Conservation (phyloP, 257 asterid genomes). For the Capsicum baccatum region DNA sequence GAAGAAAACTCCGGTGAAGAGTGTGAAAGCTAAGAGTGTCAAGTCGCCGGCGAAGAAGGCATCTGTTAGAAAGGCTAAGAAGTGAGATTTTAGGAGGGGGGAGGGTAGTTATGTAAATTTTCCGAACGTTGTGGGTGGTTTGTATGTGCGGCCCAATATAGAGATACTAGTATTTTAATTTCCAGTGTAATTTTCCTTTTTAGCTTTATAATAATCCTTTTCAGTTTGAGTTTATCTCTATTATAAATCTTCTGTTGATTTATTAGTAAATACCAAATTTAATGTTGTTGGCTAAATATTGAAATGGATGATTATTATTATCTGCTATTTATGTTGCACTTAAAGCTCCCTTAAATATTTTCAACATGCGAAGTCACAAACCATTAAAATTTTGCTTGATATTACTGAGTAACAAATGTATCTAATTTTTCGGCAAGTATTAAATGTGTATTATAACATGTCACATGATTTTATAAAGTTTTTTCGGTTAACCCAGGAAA, state of each 20-base stretch:
- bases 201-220: not conserved
- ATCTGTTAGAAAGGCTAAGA: constrained; percentile 42
- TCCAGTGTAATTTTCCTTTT: not conserved
- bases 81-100: constrained; percentile 40
- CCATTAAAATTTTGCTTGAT: not conserved
- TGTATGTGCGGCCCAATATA: constrained; percentile 26
- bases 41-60: constrained; percentile 33
- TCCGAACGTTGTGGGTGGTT: constrained; percentile 38
- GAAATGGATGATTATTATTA: not conserved
- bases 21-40: constrained; percentile 30
- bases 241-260: not conserved
- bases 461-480: too few relatives aligned
- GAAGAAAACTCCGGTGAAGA: constrained; percentile 45
- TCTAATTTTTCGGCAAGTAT: not conserved
- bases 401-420: not conserved
- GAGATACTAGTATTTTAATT: constrained; percentile 11
- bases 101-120: constrained; percentile 58
- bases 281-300: not conserved
- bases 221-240: not conserved
- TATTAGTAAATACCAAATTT: not conserved
- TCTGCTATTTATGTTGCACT: not conserved
- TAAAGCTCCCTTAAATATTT: too few relatives aligned
- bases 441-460: not conserved
- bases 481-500: too few relatives aligned
- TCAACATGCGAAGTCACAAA: not conserved